Evolutionary conservation across 345 rosid genomes (phyloP), one percentile per base, ranked within the genome.

Genomic region (Sonneratia caseolaris): DNA sequence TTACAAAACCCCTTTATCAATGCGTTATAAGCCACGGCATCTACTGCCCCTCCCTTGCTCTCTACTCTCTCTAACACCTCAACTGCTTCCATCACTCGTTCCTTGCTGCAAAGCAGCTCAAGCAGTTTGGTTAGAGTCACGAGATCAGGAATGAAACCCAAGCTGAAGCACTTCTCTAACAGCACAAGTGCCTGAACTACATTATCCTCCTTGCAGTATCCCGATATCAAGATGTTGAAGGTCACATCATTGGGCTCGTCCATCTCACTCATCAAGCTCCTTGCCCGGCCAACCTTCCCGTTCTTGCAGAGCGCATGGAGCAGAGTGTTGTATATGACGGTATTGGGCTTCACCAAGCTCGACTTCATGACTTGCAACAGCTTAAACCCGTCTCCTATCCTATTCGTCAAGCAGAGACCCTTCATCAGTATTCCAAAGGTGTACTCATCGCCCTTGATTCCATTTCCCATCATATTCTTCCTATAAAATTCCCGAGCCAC

Each of bases 371-470:
- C 65, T 69, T 87, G 93, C 85, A 91, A 83, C 47, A 94, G 91
- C 88, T 90, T 94, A 75, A 89, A 94, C 45, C 86, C 93, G 75
- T 91, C 95, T 3, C 79, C 87, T 64, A 89, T 90, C 80, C 91
- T 87, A 76, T 91, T 91, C 47, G 98, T 94, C 68, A 82, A 82
- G 80, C 96, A 91, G 81, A 91, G 91, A 37, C 98, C 98, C 76
- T 91, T 91, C 96, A 91, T 88, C 65, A 94, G 78, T 71, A 94
- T 94, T 66, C 91, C 97, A 12, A 79, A 90, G 10, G 98, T 94
- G 71, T 88, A 93, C 66, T 83, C 87, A 81, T 93, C 98, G 74
- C 96, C 93, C 9, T 79, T 76, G 35, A 91, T 76, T 22, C 92
- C 89, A 75, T 69, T 73, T 27, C 78, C 78, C 91, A 90, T 86